Evolutionary conservation across 208 protist species (phyloP), one percentile per base, ranked within the genome.

Genomic region (Tritrichomonas musculus): DNA sequence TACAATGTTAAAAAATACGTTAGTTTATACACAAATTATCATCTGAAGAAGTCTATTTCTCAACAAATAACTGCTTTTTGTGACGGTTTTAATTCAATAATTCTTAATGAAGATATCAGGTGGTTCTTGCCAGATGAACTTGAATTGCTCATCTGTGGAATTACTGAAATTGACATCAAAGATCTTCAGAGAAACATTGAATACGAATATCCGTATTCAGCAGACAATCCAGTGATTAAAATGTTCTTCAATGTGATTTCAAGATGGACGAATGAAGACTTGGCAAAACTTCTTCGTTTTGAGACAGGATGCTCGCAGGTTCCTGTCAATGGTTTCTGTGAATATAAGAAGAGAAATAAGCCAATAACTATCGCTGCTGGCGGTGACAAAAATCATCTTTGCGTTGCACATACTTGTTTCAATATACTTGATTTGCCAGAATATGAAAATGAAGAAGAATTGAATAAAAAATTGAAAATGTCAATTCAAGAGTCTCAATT

Each of bases 301-400:
- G 96, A 98, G 9, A 99, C 98, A 0, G 98, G 98, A 69, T 98
- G 98, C 20, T 98, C 97, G 22, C 98, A 98, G 94, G 97, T 99
- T 39, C 98, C 98, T 25, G 96, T 99, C 30, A 98, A 97, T 33
- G 98, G 98, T 25, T 99, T 99, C 95, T 95, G 95, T 65, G 96
- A 97, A 77, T 95, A 99, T 9, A 50, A 47, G 8, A 41, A 82
- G 3, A 50, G 20, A 1, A 25, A 50, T 50, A n/a, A n/a, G n/a
- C 96, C 97, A 77, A 95, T 82, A 20, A 82, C 41, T 9, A 82
- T 82, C 13, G n/a, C 25, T 20, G 95, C 88, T 94, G 77, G 64
- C 75, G 41, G 66, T 44, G 94, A 93, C 13, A 94, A 96, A 65
- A 93, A 95, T 13, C 95, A 96, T 41, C 96, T 99, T 49, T 98